Evolutionary conservation across 2,329 filamentous ascomycete species (phyloP).

Genomic region (Penicillium concentricum): DNA sequence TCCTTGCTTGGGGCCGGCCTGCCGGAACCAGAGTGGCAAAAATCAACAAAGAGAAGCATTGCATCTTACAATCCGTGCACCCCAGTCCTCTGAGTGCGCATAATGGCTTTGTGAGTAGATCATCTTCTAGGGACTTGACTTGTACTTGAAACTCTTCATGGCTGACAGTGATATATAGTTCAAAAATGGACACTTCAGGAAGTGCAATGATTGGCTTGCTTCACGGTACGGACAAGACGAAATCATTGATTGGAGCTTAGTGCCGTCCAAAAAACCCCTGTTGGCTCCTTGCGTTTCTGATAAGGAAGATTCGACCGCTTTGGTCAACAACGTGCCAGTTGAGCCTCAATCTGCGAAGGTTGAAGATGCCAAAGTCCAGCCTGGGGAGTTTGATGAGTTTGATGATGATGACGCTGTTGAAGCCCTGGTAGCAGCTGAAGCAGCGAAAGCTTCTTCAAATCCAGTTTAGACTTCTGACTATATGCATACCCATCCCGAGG

Average conservation of each 20-base stretch:
- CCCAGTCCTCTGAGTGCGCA: slow-evolving; percentile 87
- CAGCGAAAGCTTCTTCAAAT: neutral
- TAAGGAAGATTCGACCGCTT: slow-evolving; percentile 25
- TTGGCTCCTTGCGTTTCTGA: slow-evolving; percentile 14
- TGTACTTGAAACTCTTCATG: neutral
- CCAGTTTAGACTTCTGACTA: neutral
- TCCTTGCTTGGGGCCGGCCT: slow-evolving; percentile 88
- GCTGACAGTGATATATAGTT: slow-evolving; percentile 31
- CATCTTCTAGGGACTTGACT: neutral
- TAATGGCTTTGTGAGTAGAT: slow-evolving; percentile 66
- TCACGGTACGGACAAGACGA: slow-evolving; percentile 74
- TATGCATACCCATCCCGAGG: neutral
- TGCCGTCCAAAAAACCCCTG: slow-evolving; percentile 29
- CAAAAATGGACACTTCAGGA: slow-evolving; percentile 47
- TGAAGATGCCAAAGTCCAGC: slow-evolving; percentile 17
- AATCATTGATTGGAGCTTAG: slow-evolving; percentile 80
- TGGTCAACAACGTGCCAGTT: slow-evolving; percentile 7
- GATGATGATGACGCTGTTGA: slow-evolving; percentile 46
- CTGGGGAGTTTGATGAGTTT: slow-evolving; percentile 35
- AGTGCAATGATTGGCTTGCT: slow-evolving; percentile 66
- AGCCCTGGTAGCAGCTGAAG: slow-evolving; percentile 36
- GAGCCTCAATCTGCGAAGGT: slow-evolving; percentile 3
- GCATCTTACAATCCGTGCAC: slow-evolving; percentile 83
- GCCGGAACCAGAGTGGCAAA: slow-evolving; percentile 76
- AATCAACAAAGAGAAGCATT: slow-evolving; percentile 71